Base-by-base conservation (phyloP, 108 stramenopile genomes). In the Mediolabrus comicus region DNA sequence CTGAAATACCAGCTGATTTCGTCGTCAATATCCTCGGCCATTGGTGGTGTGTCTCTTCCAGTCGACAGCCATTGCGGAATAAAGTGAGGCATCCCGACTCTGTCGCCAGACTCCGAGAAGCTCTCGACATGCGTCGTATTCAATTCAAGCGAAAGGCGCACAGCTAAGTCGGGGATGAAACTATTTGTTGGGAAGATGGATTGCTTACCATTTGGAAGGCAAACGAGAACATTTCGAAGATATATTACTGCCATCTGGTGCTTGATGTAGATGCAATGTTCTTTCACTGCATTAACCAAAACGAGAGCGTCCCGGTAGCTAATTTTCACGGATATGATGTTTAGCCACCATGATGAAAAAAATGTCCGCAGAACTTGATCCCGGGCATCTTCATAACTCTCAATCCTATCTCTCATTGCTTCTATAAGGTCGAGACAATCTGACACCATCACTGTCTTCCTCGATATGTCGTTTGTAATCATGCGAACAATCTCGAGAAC, bases 1-100 rank as follows among this genome's bases (percentile, higher is more conserved):
- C 14, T 11, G 49, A 71, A 63, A 38, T 29, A 71, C 52, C 53
- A 65, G 3, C 26, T 5, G 7, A 64, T 63, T 24, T 63, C 63
- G 38, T 71, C 63, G 6, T 64, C 11, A 51, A 22, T 1, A n/a
- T 17, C 49, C 16, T 22, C 26, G 27, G 70, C 1, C 22, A 25
- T 3, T 16, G 32, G 29, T 2, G 46, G 12, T 9, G 51, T 26
- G n/a, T 39, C 17, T 19, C 64, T 22, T 24, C 22, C 46, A 1
- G 46, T 24, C 19, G 3, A 49, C 12, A 71, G 62, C 70, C 70
- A 71, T 6, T 13, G 16, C 2, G 70, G 70, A 30, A 71, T 34
- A 33, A 54, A 63, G 53, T 71, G 70, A 1, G 62, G 51, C 64
- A 71, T 71, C 32, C 22, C 46, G 12, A 26, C 25, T 58, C 70